Evolutionary conservation across 2,329 filamentous ascomycete genomes (phyloP).

Genomic region (Trichophaea hybrida): DNA sequence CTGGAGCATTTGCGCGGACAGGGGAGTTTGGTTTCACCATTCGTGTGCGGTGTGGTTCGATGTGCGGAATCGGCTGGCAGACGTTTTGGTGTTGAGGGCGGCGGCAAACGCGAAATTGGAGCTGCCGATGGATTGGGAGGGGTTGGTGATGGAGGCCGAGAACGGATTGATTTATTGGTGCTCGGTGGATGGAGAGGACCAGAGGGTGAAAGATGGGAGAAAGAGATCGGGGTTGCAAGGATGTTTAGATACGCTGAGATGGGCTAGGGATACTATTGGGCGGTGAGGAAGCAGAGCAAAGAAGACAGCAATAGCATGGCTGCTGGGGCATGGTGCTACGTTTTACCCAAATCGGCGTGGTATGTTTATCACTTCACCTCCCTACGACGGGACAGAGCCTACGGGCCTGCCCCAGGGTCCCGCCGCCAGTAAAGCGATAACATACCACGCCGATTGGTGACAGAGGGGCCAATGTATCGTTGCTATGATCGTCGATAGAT

Average conservation of each 20-base stretch:
- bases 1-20: constrained; percentile 5
- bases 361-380: too few relatives aligned
- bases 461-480: too few relatives aligned
- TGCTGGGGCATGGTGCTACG: too few relatives aligned
- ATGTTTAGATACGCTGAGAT: constrained; percentile 6
- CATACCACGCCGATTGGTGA: too few relatives aligned
- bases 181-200: neutral
- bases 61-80: constrained; percentile 6
- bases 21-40: constrained; percentile 10
- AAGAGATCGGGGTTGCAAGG: constrained; percentile 3
- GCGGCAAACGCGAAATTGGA: constrained; percentile 7
- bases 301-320: too few relatives aligned
- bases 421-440: too few relatives aligned
- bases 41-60: constrained; percentile 11
- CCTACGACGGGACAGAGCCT: too few relatives aligned
- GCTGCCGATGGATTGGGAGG: constrained; percentile 10
- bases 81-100: constrained; percentile 6
- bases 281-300: too few relatives aligned
- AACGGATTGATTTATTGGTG: constrained; percentile 9
- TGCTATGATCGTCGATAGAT: too few relatives aligned
- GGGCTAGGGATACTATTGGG: neutral
- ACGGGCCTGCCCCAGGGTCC: too few relatives aligned
- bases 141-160: constrained; percentile 9
- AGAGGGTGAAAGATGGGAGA: neutral
- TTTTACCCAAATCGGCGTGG: too few relatives aligned